These are phyloP conservation scores for Kwoniella sp. DNA, from an alignment of 768 basidiomycete species.

Conservation along the genomic window DNA sequence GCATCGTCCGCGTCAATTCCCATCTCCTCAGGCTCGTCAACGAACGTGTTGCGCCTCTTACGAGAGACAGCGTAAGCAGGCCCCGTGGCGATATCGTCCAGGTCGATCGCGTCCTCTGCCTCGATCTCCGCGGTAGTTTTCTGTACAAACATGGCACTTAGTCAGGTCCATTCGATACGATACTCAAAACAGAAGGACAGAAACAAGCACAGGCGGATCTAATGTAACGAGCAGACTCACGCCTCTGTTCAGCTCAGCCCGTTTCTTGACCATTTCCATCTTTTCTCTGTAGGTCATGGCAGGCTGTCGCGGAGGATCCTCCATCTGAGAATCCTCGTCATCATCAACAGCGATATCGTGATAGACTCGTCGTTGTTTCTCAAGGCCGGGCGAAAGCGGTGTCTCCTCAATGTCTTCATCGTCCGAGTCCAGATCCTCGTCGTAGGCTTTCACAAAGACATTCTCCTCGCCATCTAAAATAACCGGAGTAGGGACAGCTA, in stretches of 20 bases:
- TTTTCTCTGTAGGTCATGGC: slow-evolving; percentile 13
- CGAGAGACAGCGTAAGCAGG: neutral
- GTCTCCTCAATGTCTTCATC: slow-evolving; percentile 28
- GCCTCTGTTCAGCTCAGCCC: slow-evolving; percentile 26
- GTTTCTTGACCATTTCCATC: slow-evolving; percentile 15
- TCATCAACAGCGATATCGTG: neutral
- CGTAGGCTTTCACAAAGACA: slow-evolving; percentile 29
- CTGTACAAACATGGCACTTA: neutral
- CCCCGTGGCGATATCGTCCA: neutral
- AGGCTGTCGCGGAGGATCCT: neutral
- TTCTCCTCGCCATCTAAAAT: slow-evolving; percentile 36
- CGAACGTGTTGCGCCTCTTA: slow-evolving; percentile 8
- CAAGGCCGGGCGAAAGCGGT: neutral
- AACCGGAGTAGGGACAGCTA: neutral
- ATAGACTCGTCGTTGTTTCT: neutral
- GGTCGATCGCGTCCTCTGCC: slow-evolving; percentile 10
- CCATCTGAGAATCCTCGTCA: neutral
- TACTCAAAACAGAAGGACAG: no score
- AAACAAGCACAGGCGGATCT: neutral
- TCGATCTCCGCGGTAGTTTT: slow-evolving; percentile 1
- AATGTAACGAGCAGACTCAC: slow-evolving; percentile 15
- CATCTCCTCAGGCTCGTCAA: neutral
- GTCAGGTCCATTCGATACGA: no score
- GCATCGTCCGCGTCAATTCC: neutral
- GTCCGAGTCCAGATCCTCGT: slow-evolving; percentile 34